Base-by-base conservation (phyloP, 257 asterid species). In the Solanum boliviense region DNA sequence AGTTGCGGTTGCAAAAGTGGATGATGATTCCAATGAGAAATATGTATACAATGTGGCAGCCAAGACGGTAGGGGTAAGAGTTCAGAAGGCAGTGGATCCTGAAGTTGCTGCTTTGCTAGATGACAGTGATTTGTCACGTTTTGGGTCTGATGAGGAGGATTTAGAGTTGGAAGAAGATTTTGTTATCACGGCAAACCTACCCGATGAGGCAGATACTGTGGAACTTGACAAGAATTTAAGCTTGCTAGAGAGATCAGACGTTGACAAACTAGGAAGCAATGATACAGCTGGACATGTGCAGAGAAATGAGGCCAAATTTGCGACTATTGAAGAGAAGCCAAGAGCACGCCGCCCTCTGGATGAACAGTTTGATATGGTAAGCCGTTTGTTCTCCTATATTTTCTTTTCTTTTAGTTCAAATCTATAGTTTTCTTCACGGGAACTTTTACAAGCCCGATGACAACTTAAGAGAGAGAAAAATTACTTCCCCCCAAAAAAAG, bases 111-210 rank as follows among this genome's bases (percentile, higher is more conserved):
- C 97, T 9, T 25, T 93, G 88, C 93, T 95, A 52, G 96, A 94
- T 87, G 99, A 95, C 87, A 89, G 91, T 88, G 95, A 92, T 90
- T 89, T 90, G 78, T 91, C 93, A 1, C 87, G 67, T 86, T 92
- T 85, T 81, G 99, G 92, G 12, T 97, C 98, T 36, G 99, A 95
- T 89, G 86, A 85, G 18, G 99, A 97, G 92, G 99, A 95, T 85
- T 91, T 95, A 91, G 99, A 95, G 83, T 92, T 96, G 90, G 99
- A 95, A 76, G 99, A 96, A 89, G 98, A 96, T 87, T 96, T 96
- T 89, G 94, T 96, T 35, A 90, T 92, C 86, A 91, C 32, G 91
- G 99, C 99, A 13, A 97, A 94, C 89, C 39, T 91, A 36, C 90
- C 90, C 1, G 99, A 95, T 86, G 95, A 92, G 70, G 78, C 91